These are phyloP conservation scores for Pseudogymnoascus sp. DNA, from an alignment of 2,329 filamentous ascomycete species.

Conservation along the genomic window DNA sequence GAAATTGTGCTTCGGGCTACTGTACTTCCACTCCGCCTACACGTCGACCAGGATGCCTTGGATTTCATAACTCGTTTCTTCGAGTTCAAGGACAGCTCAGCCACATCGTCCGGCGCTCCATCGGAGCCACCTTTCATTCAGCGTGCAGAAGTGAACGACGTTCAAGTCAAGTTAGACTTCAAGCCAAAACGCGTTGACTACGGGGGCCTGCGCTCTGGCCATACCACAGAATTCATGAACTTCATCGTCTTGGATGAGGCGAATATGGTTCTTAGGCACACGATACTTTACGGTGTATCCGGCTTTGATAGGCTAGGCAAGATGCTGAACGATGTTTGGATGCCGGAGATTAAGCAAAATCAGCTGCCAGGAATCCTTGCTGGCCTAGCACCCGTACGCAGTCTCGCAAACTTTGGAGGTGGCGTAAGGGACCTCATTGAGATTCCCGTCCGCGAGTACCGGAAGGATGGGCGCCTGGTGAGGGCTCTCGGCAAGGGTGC, in stretches of 20 bases:
- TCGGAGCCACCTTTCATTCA: slow-evolving; percentile 81
- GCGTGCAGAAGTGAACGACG: slow-evolving; percentile 74
- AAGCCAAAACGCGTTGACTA: slow-evolving; percentile 99
- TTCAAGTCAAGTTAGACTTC: slow-evolving; percentile 85
- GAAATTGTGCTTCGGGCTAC: slow-evolving; percentile 78
- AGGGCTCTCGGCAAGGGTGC: slow-evolving; percentile 89
- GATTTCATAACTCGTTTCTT: slow-evolving; percentile 98
- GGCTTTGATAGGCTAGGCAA: slow-evolving; percentile 87
- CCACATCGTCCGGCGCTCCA: slow-evolving; percentile 30
- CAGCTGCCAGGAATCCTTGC: slow-evolving; percentile 85
- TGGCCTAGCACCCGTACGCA: slow-evolving; percentile 81
- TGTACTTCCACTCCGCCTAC: slow-evolving; percentile 75
- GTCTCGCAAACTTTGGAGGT: slow-evolving; percentile 81
- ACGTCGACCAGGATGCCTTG: slow-evolving; percentile 94
- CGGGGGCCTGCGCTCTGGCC: slow-evolving; percentile 79
- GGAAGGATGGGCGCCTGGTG: slow-evolving; percentile 85
- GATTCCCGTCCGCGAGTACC: slow-evolving; percentile 85
- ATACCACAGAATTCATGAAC: slow-evolving; percentile 98
- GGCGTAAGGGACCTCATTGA: slow-evolving; percentile 81
- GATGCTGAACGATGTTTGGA: slow-evolving; percentile 93
- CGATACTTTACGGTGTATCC: slow-evolving; percentile 84
- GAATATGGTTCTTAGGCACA: slow-evolving; percentile 75
- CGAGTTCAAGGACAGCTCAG: slow-evolving; percentile 78
- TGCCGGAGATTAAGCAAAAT: slow-evolving; percentile 80
- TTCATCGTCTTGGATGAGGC: slow-evolving; percentile 88